phyloP scores from a whole-genome alignment of 345 rosid species.

The Camelina laxa region DNA sequence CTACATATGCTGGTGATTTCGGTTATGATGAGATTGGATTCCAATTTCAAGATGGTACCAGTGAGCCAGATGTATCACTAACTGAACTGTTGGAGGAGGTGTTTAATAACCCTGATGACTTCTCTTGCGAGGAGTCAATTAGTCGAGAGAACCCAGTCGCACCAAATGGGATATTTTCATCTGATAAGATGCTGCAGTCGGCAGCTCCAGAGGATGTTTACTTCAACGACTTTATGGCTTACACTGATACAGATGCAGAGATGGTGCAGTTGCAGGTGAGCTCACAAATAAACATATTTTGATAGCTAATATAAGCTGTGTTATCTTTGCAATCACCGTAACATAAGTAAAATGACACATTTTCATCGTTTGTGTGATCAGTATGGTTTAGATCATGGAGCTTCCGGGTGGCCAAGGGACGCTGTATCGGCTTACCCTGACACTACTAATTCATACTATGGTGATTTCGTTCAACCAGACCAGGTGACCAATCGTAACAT shows the following conservation, averaged over 20 bases:
- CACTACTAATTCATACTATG: constrained; percentile 42
- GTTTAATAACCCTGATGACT: constrained; percentile 53
- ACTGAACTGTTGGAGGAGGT: constrained; percentile 56
- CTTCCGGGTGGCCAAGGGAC: constrained; percentile 35
- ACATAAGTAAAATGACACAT: not conserved
- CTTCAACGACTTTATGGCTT: constrained; percentile 19
- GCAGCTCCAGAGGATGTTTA: constrained; percentile 26
- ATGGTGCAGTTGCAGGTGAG: constrained; percentile 53
- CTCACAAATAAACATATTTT: not conserved
- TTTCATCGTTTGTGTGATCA: constrained; percentile 19
- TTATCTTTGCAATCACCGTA: not conserved
- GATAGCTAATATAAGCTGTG: not conserved
- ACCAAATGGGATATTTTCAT: constrained; percentile 39
- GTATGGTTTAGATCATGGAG: constrained; percentile 35
- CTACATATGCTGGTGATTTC: constrained; percentile 67
- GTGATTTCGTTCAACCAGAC: constrained; percentile 37
- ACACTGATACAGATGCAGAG: constrained; percentile 36
- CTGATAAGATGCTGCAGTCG: constrained; percentile 20
- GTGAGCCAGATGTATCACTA: constrained; percentile 57
- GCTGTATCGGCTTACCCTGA: constrained; percentile 39
- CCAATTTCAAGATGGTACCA: constrained; percentile 56
- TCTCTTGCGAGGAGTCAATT: constrained; percentile 42
- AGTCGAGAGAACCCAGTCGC: constrained; percentile 40
- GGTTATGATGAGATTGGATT: constrained; percentile 52
- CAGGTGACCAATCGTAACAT: constrained; percentile 39